These are phyloP conservation scores for Lagerstroemia speciosa DNA, from an alignment of 345 rosid genomes.

Conservation along the genomic window DNA sequence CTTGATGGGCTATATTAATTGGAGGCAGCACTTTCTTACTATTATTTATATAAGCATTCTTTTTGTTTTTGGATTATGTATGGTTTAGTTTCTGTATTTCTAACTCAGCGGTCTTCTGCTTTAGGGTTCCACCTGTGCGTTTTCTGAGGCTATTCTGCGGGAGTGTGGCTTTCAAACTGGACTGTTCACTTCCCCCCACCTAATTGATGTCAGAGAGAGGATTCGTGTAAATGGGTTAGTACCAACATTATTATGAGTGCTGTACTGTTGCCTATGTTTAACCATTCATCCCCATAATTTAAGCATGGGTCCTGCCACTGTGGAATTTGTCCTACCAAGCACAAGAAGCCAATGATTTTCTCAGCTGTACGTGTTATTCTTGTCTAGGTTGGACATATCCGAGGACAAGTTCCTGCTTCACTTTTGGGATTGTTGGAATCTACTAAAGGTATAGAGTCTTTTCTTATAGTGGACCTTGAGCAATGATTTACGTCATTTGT, in stretches of 20 bases:
- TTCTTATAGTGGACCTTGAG: neutral
- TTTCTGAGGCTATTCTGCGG: constrained; percentile 75
- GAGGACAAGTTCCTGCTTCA: constrained; percentile 71
- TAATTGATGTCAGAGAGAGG: constrained; percentile 91
- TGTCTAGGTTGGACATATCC: constrained; percentile 64
- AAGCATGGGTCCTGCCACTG: neutral
- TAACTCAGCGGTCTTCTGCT: constrained; percentile 7
- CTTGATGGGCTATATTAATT: constrained; percentile 3
- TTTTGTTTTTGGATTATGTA: neutral
- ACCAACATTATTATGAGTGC: neutral
- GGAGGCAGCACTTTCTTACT: neutral
- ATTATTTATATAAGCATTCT: neutral
- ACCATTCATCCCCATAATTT: neutral
- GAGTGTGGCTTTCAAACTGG: constrained; percentile 78
- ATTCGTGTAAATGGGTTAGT: constrained; percentile 74
- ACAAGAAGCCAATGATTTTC: neutral
- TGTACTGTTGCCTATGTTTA: neutral
- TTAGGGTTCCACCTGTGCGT: constrained; percentile 93
- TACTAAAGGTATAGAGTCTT: constrained; percentile 43
- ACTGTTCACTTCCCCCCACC: constrained; percentile 83
- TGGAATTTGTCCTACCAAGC: neutral
- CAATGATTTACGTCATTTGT: neutral
- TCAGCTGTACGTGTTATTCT: neutral
- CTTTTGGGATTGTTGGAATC: constrained; percentile 87
- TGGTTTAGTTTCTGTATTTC: neutral